Evolutionary conservation across 345 rosid species (phyloP).

Genomic region (Dipteronia sinensis): DNA sequence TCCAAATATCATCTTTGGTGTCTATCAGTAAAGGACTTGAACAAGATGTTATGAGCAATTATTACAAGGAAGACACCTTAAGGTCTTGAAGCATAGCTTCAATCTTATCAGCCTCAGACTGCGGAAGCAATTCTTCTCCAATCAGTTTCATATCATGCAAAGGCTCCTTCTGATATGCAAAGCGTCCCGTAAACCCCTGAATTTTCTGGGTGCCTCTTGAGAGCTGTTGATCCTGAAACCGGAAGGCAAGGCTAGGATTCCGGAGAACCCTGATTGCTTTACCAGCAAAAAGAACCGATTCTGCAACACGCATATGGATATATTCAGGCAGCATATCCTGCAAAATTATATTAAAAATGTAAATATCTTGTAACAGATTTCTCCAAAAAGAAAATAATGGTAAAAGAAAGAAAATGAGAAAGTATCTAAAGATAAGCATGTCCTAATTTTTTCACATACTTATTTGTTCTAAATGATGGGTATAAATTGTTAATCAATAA

Average conservation of each 20-base stretch:
- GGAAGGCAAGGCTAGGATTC: constrained; percentile 80
- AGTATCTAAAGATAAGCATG: not conserved
- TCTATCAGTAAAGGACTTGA: constrained; percentile 11
- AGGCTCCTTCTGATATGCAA: constrained; percentile 56
- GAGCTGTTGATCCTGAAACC: constrained; percentile 64
- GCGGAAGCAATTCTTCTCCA: constrained; percentile 88
- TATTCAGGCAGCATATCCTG: constrained; percentile 97
- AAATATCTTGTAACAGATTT: constrained; percentile 16
- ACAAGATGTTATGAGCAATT: constrained; percentile 1
- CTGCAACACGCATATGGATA: constrained; percentile 87
- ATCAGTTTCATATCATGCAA: constrained; percentile 45
- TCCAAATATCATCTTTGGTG: not conserved
- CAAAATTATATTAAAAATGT: constrained; percentile 34
- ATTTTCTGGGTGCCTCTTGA: constrained; percentile 54
- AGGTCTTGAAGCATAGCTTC: constrained; percentile 85
- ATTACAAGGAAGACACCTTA: constrained; percentile 54
- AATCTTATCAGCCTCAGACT: constrained; percentile 92
- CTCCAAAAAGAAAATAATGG: not conserved
- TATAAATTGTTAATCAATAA: constrained; percentile 1
- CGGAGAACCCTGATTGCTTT: constrained; percentile 95
- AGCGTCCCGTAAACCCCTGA: constrained; percentile 56
- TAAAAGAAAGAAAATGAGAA: not conserved
- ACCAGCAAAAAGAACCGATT: constrained; percentile 93
- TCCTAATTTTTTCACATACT: not conserved
- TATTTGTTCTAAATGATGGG: not conserved